A percentile compares a stretch with the other conserved stretches of the same genome.
Evolutionary conservation across 2,329 filamentous ascomycete species (phyloP).

Genomic region (Laburnicola sp.): DNA sequence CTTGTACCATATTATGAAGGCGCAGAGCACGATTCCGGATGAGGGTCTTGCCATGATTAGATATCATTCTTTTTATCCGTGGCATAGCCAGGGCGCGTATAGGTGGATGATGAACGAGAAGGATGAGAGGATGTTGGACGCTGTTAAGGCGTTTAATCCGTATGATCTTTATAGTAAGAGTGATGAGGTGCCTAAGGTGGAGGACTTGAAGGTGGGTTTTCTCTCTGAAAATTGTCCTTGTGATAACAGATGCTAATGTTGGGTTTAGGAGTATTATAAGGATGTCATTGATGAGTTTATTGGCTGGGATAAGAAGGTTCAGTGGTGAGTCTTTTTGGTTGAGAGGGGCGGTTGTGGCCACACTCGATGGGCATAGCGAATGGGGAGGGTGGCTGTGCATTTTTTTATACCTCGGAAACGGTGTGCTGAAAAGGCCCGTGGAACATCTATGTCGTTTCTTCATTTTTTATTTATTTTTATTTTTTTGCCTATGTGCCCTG

Average conservation of each 20-base stretch:
- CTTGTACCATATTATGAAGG: constrained; percentile 82
- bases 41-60: constrained; percentile 91
- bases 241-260: constrained; percentile 12
- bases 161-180: constrained; percentile 94
- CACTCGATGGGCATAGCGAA: constrained; percentile 8
- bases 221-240: too few relatives aligned
- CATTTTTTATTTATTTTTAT: background rate
- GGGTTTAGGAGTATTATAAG: constrained; percentile 68
- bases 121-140: constrained; percentile 76
- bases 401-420: constrained; percentile 4
- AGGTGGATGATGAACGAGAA: constrained; percentile 79
- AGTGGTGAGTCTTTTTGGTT: constrained; percentile 58
- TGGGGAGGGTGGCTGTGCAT: background rate
- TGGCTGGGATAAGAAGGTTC: constrained; percentile 64
- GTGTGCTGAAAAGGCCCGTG: constrained; percentile 14
- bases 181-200: constrained; percentile 74
- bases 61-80: constrained; percentile 92
- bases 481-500: background rate
- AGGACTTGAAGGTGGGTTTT: constrained; percentile 69
- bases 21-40: constrained; percentile 74
- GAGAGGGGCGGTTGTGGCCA: constrained; percentile 13
- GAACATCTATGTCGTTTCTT: background rate
- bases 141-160: constrained; percentile 84
- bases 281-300: constrained; percentile 77
- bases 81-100: constrained; percentile 83